A percentile compares a stretch with the other conserved stretches of the same genome.
phyloP scores from a whole-genome alignment of 1,139 yeast species.

The Petasospora fabianii region DNA sequence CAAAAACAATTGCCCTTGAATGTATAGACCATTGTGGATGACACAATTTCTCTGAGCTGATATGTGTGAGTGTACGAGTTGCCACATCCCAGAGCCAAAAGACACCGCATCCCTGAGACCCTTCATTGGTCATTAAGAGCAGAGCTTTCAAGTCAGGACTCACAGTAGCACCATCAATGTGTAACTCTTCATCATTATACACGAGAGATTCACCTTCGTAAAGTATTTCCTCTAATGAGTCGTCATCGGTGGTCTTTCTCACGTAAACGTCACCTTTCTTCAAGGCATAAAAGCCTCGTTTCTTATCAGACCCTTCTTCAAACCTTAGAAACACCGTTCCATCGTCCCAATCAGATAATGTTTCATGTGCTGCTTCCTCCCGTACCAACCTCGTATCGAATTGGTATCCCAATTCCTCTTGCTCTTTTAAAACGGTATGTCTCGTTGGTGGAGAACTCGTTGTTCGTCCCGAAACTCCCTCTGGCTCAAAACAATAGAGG shows the following conservation, averaged over 20 bases:
- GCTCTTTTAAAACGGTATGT: not conserved
- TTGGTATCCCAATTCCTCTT: not conserved
- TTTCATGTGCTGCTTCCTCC: conserved; percentile 1
- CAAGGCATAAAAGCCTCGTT: conserved; percentile 9
- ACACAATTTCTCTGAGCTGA: conserved; percentile 37
- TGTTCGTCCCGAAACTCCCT: not conserved
- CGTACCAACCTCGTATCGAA: conserved; percentile 2
- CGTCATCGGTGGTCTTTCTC: conserved; percentile 37
- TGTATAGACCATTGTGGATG: conserved; percentile 62
- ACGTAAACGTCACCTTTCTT: conserved; percentile 6
- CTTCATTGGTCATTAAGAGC: conserved; percentile 63
- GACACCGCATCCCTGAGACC: conserved; percentile 69
- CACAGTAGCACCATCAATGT: conserved; percentile 51
- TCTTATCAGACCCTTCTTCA: conserved; percentile 3
- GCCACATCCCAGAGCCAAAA: conserved; percentile 60
- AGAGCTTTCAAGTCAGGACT: conserved; percentile 62
- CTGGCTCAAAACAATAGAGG: conserved; percentile 8
- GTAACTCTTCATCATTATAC: conserved; percentile 36
- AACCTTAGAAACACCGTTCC: conserved; percentile 9
- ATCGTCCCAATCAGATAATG: conserved; percentile 5
- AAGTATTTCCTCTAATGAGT: conserved; percentile 40
- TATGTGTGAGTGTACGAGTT: conserved; percentile 35
- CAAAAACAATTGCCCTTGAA: conserved; percentile 7
- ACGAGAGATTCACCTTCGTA: conserved; percentile 46
- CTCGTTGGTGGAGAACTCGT: not conserved